Conservation (phyloP, 495 filamentous ascomycete genomes). For the Neurospora sp. region DNA sequence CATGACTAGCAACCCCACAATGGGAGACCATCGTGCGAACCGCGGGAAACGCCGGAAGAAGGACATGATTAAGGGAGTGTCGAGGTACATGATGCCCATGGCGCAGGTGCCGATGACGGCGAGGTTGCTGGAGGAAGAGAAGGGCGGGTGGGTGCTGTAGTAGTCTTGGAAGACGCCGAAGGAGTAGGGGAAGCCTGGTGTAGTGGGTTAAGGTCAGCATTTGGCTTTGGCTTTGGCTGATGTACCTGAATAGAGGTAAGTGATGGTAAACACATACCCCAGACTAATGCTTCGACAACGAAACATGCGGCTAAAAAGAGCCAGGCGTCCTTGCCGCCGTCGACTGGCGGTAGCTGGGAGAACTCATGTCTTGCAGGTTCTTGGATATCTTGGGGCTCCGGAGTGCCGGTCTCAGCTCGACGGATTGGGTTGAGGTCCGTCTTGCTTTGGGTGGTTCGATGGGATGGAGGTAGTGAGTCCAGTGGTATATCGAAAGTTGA, state of each 20-base stretch:
- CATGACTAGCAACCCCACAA: conserved; percentile 30
- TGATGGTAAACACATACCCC: conserved; percentile 37
- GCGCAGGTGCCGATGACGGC: conserved; percentile 31
- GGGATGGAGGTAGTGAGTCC: background rate
- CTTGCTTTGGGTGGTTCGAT: background rate
- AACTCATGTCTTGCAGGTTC: conserved; percentile 13
- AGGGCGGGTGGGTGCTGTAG: conserved; percentile 34
- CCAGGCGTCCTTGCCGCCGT: conserved; percentile 55
- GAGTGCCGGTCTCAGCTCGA: background rate
- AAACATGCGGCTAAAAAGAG: conserved; percentile 54
- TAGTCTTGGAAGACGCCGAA: conserved; percentile 44
- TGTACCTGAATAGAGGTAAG: background rate
- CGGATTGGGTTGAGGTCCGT: background rate
- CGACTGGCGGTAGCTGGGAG: conserved; percentile 43
- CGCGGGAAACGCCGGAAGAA: conserved; percentile 22
- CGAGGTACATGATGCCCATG: conserved; percentile 43
- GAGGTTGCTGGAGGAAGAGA: conserved; percentile 29
- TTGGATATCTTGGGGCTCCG: background rate
- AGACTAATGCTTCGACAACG: conserved; percentile 54
- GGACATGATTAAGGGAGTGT: conserved; percentile 28
- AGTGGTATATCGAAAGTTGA: background rate
- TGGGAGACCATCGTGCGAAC: conserved; percentile 22
- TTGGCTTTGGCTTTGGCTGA: background rate
- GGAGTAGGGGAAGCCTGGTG: conserved; percentile 51
- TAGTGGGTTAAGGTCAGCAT: background rate